Evolutionary conservation across 2,329 filamentous ascomycete species (phyloP).

Genomic region (Cytospora paraplurivora): DNA sequence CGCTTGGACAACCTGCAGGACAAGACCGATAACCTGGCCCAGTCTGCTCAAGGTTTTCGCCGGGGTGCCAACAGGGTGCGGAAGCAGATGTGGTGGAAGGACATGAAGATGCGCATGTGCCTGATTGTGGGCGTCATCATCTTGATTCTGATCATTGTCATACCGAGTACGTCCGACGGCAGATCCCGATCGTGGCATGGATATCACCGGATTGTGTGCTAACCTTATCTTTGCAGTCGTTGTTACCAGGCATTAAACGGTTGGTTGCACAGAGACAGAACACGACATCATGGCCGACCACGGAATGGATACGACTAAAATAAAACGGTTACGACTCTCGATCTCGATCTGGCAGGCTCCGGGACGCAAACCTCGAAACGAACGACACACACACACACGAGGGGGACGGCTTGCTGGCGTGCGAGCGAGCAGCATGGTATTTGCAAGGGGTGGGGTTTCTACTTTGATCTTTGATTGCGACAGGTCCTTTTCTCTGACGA

Average conservation of each 20-base stretch:
- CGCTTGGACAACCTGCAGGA: constrained; percentile 85
- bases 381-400: constrained; percentile 1
- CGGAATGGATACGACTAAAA: constrained; percentile 22
- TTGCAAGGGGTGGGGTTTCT: constrained; percentile 13
- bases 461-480: constrained; percentile 26
- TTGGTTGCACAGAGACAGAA: background rate
- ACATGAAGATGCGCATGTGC: constrained; percentile 99
- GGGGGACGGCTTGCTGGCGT: constrained; percentile 14
- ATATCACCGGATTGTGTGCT: background rate
- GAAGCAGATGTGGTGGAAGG: constrained; percentile 99
- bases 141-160: constrained; percentile 89
- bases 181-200: background rate
- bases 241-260: constrained; percentile 24
- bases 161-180: constrained; percentile 71
- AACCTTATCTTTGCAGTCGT: constrained; percentile 27
- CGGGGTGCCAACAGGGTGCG: constrained; percentile 94
- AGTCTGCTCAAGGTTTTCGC: constrained; percentile 92
- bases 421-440: constrained; percentile 18
- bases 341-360: constrained; percentile 14
- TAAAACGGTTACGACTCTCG: constrained; percentile 15
- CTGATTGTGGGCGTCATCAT: constrained; percentile 89
- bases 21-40: constrained; percentile 92
- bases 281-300: constrained; percentile 14
- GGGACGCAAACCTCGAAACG: constrained; percentile 10
- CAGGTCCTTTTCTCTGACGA: constrained; percentile 23